Evolutionary conservation across 257 asterid species (phyloP), one percentile per base, ranked within the genome.

Genomic region (Dorcoceras hygrometricum): DNA sequence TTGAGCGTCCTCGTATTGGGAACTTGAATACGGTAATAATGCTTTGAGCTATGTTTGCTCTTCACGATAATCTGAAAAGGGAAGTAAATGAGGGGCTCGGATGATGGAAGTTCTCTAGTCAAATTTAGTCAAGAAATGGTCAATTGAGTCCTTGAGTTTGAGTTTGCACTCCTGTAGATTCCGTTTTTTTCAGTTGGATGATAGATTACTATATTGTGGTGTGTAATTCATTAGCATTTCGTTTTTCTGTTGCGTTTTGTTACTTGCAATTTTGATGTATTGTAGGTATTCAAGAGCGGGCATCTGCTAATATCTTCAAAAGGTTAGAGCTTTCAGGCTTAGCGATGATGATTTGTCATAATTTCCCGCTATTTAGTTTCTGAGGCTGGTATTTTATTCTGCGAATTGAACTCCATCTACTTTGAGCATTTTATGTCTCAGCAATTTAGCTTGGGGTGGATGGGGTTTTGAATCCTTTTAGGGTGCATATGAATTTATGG

Each of bases 201-300:
- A 6, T 23, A 22, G 28, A 28, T 55, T 31, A 3, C 14, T 70
- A 23, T n/a, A 29, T 56, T 58, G 20, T 10, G 20, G 72, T 54
- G 72, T 54, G 23, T 28, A 12, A 23, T 23, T 32, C 36, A 24
- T 77, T 57, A 7, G 20, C 18, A 10, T 61, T 23, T 43, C 56
- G 59, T 46, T 48, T 46, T 39, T 67, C 6, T n/a, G 64, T 69
- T 27, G 67, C 57, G 56, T 69, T 75, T 67, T 54, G 10, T 66
- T 67, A 62, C 55, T 34, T 56, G 65, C 48, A 22, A 63, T 63
- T 14, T 73, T 57, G 67, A 51, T 74, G 70, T 50, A 64, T 71
- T 87, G 70, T 83, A 94, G 99, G 84, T 94, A 73, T 94, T 90
- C 97, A 94, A 94, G 94, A 94, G 96, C 64, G 99, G 99, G 77